Percentiles rank a stretch among this genome's conserved stretches.
These are phyloP conservation scores for Gossypium trilobum DNA, from an alignment of 441 rosid genomes.

Conservation along the genomic window DNA sequence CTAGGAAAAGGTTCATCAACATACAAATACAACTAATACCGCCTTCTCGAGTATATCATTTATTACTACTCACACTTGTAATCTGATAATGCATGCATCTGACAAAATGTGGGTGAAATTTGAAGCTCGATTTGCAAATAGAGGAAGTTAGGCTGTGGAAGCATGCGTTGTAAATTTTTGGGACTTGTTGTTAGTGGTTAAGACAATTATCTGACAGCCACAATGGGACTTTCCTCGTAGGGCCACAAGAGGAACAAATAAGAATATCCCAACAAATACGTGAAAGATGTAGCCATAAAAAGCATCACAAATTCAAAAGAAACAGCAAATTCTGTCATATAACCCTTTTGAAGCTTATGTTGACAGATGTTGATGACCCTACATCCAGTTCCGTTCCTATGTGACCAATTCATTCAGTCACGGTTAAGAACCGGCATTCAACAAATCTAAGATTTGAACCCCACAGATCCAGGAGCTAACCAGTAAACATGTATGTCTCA, in stretches of 20 bases:
- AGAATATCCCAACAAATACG: constrained; percentile 6
- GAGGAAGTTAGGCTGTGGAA: neutral
- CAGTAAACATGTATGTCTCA: neutral
- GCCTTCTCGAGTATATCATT: neutral
- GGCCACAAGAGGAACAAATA: neutral
- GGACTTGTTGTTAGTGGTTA: neutral
- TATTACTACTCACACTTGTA: no score
- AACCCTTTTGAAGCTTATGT: neutral
- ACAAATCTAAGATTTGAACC: no score
- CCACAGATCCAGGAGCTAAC: no score
- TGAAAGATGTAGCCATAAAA: neutral
- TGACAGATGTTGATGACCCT: constrained; percentile 13
- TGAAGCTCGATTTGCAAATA: neutral
- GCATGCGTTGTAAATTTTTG: neutral
- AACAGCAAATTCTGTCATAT: neutral
- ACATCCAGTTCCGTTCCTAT: constrained; percentile 5
- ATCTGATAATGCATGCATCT: neutral
- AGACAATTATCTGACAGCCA: neutral
- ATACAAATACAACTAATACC: no score
- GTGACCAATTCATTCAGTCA: neutral
- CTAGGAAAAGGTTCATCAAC: no score
- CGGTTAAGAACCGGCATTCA: neutral
- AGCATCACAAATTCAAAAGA: neutral
- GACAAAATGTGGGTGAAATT: neutral
- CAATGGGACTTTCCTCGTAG: neutral